phyloP scores from a whole-genome alignment of 2,329 filamentous ascomycete species.

The Neofusicoccum parvum region DNA sequence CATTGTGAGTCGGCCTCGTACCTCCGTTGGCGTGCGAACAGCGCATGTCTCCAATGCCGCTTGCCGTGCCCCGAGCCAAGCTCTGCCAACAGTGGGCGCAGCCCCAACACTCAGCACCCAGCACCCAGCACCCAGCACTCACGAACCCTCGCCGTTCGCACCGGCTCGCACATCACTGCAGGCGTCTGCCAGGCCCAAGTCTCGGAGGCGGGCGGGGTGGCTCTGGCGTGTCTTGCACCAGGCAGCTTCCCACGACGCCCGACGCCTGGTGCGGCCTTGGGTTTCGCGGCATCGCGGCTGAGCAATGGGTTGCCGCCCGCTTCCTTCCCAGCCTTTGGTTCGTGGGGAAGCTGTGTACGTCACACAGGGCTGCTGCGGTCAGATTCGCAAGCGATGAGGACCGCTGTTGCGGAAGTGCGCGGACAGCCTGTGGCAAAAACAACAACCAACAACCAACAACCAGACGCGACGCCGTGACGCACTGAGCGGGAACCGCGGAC shows the following conservation, averaged over 20 bases:
- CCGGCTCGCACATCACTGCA: no score
- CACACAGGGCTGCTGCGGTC: conserved; percentile 15
- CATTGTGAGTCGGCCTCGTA: neutral
- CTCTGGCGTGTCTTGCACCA: neutral
- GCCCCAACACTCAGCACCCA: neutral
- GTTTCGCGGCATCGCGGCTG: neutral
- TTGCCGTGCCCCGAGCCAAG: neutral
- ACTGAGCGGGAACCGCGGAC: no score
- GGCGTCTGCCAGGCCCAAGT: neutral
- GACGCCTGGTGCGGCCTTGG: neutral
- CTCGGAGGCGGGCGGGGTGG: neutral
- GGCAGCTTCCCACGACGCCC: neutral
- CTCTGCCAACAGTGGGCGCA: neutral
- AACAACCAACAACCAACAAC: neutral
- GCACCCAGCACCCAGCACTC: neutral
- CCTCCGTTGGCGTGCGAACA: neutral
- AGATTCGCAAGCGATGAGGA: neutral
- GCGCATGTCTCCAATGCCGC: no score
- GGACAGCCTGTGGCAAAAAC: conserved; percentile 3
- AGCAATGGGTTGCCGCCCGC: neutral
- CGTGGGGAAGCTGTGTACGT: neutral
- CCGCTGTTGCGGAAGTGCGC: neutral
- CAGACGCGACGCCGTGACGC: neutral
- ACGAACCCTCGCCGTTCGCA: neutral
- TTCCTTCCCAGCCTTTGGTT: neutral